Evolutionary conservation across 805 yeast genomes (phyloP).

Genomic region (Candida maris): DNA sequence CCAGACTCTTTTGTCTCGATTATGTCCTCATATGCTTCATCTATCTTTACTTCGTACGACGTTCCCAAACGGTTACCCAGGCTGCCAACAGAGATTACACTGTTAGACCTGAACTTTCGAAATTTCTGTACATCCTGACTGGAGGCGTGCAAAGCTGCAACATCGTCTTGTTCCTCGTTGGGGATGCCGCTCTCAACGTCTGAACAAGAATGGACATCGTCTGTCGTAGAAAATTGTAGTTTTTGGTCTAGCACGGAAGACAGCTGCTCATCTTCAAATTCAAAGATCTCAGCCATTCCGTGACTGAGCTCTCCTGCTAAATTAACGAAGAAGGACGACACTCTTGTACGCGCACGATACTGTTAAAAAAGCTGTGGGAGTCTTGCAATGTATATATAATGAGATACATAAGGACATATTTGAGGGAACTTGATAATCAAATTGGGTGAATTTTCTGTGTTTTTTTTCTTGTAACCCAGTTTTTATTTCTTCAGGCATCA

Average conservation of each 20-base stretch:
- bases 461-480: no score
- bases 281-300: conserved; percentile 25
- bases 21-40: conserved; percentile 33
- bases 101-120: conserved; percentile 27
- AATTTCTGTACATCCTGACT: conserved; percentile 20
- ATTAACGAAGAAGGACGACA: no score
- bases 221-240: conserved; percentile 4
- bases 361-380: no score
- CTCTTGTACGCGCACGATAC: no score
- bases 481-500: no score
- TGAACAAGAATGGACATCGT: background rate
- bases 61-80: conserved; percentile 39
- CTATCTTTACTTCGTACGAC: conserved; percentile 42
- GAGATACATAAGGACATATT: no score
- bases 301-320: no score
- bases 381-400: no score
- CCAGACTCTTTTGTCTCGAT: background rate
- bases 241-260: conserved; percentile 5
- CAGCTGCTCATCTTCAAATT: conserved; percentile 28
- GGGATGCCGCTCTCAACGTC: conserved; percentile 2
- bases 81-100: conserved; percentile 30
- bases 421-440: no score
- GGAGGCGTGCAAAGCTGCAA: no score
- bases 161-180: conserved; percentile 3
- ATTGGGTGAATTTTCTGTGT: no score